Base-by-base conservation (phyloP, 768 basidiomycete species). In the Naganishia antarctica region DNA sequence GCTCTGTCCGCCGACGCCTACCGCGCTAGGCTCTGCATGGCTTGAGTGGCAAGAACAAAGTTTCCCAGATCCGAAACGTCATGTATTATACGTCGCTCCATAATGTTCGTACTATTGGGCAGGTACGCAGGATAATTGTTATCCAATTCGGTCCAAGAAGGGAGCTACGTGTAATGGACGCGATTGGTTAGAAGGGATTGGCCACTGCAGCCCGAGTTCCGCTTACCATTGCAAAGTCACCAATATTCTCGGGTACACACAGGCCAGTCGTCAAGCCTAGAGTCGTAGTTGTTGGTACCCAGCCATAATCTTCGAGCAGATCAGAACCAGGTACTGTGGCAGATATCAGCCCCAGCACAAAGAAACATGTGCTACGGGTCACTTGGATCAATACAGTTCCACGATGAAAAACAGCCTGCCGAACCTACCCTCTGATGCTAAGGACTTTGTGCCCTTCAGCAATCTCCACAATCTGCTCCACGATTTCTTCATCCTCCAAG, bases 41-140 rank as follows among this genome's bases (percentile, higher is more conserved):
- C 92, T 25, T 90, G 85, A 71, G 93, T 93, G 0, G 93, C 92
- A 64, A 98, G 89, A 57, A 98, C 92, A 21, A 92, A 90, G 74
- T 99, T 99, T 29, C 88, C 87, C 44, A 99, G 81, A 74, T 97
- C 97, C 70, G 91, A 88, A 53, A 99, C 89, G 4, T 90, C 89
- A 4, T 87, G 87, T 70, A 93, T 83, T 29, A 90, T 86, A 70
- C 94, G 90, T 4, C 85, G 81, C 16, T 66, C 64, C 23, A 57
- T 0, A 68, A 69, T 32, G 70, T 47, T 21, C 65, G 61, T 44
- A 65, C 62, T 26, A 46, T 28, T 23, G 31, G 21, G 15, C 57
- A 29, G 8, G 45, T 21, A 40, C n/a, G 37, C 53, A 12, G 53
- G 13, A 26, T 23, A 40, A 37, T 9, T 21, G 9, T 21, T 25